Percentiles rank a stretch among this genome's conserved stretches.
These are phyloP conservation scores for Trametes versicolor DNA, from an alignment of 1,284 basidiomycete species.

Conservation along the genomic window DNA sequence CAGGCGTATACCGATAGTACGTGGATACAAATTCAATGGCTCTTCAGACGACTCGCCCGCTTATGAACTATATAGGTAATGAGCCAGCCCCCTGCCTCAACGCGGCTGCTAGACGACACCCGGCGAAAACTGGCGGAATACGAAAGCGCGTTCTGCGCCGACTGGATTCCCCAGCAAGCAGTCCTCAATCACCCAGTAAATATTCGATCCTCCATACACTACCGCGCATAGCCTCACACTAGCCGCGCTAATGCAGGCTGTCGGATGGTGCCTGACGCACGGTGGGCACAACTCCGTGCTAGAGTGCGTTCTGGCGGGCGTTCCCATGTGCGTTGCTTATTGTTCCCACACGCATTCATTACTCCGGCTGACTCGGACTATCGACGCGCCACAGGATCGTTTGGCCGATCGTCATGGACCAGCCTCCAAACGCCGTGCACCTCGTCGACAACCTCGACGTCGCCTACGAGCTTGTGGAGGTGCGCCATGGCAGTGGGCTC, in stretches of 20 bases:
- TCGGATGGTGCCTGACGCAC: constrained; percentile 37
- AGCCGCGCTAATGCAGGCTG: constrained; percentile 22
- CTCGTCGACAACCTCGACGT: constrained; percentile 33
- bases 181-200: constrained; percentile 37
- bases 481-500: constrained; percentile 36
- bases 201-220: background rate
- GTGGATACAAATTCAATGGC: background rate
- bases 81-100: constrained; percentile 28
- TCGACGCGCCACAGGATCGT: constrained; percentile 22
- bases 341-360: background rate
- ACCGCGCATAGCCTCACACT: background rate
- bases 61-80: constrained; percentile 27
- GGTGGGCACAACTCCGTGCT: constrained; percentile 37
- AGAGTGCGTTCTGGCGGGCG: constrained; percentile 30
- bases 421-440: constrained; percentile 36
- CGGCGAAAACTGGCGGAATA: constrained; percentile 26
- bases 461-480: constrained; percentile 42
- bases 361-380: no score
- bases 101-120: constrained; percentile 24
- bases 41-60: background rate
- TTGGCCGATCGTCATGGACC: constrained; percentile 40
- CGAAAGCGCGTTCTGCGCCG: constrained; percentile 25
- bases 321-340: constrained; percentile 22
- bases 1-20: constrained; percentile 30
- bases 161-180: constrained; percentile 37